A percentile compares a stretch with the other conserved stretches of the same genome.
Conservation (phyloP, 2,329 filamentous ascomycete genomes). For the Beauveria varroae region DNA sequence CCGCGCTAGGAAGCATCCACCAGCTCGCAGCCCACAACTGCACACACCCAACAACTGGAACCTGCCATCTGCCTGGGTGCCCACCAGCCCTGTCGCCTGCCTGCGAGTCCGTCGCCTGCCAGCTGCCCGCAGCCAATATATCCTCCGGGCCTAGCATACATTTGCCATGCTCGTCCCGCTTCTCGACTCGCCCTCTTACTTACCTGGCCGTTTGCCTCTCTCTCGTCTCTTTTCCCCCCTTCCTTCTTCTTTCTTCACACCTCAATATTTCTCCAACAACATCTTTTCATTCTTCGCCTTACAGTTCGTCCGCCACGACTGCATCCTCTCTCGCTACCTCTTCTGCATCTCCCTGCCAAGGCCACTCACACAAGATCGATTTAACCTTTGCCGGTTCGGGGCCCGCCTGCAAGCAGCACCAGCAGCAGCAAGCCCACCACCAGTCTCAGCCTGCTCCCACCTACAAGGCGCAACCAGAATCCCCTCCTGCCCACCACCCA, state of each 20-base stretch:
- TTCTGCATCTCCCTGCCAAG: not conserved
- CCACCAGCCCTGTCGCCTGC: slow-evolving; percentile 2
- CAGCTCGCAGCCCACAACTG: not conserved
- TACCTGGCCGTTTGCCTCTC: slow-evolving; percentile 1
- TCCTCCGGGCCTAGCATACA: not conserved
- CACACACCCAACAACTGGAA: slow-evolving; percentile 1
- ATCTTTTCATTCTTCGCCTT: not conserved
- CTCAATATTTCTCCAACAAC: not conserved
- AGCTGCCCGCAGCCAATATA: slow-evolving; percentile 1
- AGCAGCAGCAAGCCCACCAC: not conserved
- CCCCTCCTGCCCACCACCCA: not conserved
- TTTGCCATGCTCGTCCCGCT: not conserved
- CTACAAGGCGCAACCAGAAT: slow-evolving; percentile 1
- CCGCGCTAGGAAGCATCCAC: not conserved
- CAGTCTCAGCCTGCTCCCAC: not conserved
- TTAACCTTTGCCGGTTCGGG: not conserved
- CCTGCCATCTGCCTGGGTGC: not conserved
- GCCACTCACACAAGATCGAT: slow-evolving; percentile 3
- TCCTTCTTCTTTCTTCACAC: not conserved
- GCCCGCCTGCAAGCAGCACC: slow-evolving; percentile 4
- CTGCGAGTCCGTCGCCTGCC: not conserved
- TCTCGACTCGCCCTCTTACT: slow-evolving; percentile 3
- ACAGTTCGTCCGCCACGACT: not conserved
- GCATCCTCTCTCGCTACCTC: not conserved
- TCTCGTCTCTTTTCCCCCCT: not conserved